Base-by-base conservation (phyloP, 805 yeast genomes). In the Kuraishia ogatae region DNA sequence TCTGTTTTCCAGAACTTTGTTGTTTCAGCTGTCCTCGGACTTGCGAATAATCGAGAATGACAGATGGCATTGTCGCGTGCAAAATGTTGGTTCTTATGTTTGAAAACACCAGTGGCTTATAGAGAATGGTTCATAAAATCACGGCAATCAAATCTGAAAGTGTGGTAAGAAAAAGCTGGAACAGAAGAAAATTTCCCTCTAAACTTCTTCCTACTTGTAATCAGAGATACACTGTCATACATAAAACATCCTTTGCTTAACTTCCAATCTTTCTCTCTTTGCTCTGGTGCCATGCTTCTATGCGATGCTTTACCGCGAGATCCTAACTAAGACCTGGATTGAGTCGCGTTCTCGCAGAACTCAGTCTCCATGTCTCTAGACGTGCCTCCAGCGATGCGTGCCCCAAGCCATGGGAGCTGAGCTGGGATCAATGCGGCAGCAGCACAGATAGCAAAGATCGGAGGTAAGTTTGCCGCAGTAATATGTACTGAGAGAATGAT, bases 21-120 rank as follows among this genome's bases (percentile, higher is more conserved):
- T 50, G 20, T 10, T 46, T 47, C 28, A 63, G 47, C 2, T 64
- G 54, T 19, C 55, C 49, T 8, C 26, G 7, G 1, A 64, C 66
- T 21, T 59, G 56, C 2, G 57, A 53, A 51, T 59, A 63, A 6
- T 39, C 52, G 1, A 67, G 53, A 35, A 53, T 56, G 52, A 55
- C 57, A 6, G 62, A 54, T 7, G 71, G 69, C 71, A 67, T 66
- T 35, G 46, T 53, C 49, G 50, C 53, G 4, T 4, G 15, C 10
- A 17, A 50, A 10, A 26, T 26, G 29, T n/a, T 22, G 13, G 43
- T 13, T 35, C n/a, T n/a, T 3, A 13, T 10, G 43, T 35, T 17
- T 35, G 43, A 15, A 15, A 15, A 35, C 15, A 10, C 43, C 17
- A 35, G n/a, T 13, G 43, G n/a, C 43, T 35, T 8, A 6, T n/a